phyloP scores from a whole-genome alignment of 352 stramenopile genomes.

The Sclerospora graminicola region DNA sequence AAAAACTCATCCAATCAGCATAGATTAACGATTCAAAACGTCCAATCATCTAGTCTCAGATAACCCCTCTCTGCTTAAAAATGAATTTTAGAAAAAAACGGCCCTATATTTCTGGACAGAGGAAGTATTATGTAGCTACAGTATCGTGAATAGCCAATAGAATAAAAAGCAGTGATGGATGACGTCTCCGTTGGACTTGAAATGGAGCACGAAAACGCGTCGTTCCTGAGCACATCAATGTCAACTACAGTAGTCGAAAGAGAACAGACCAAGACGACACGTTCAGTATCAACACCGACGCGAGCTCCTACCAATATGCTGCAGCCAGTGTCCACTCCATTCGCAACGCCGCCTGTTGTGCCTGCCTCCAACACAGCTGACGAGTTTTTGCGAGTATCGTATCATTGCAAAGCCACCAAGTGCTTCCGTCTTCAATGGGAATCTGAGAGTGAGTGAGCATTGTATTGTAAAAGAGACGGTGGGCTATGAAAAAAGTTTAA shows the following conservation, averaged over 20 bases:
- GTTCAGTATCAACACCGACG: not conserved
- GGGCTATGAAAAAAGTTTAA: not conserved
- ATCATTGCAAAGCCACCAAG: constrained; percentile 47
- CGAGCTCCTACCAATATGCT: not conserved
- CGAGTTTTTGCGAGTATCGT: constrained; percentile 48
- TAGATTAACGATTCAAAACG: too few species aligned
- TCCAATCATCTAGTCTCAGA: too few species aligned
- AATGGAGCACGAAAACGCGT: constrained; percentile 25
- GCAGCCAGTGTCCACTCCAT: not conserved
- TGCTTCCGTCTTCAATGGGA: constrained; percentile 77
- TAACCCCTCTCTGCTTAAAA: too few species aligned
- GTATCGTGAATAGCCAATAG: too few species aligned
- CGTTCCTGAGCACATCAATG: constrained; percentile 13
- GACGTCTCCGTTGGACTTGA: constrained; percentile 28
- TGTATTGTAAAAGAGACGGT: not conserved
- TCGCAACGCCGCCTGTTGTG: constrained; percentile 6
- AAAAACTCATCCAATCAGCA: too few species aligned
- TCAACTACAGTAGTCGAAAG: not conserved
- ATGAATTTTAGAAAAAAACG: too few species aligned
- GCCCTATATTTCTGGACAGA: too few species aligned
- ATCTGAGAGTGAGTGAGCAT: constrained; percentile 41
- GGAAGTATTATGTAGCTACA: too few species aligned
- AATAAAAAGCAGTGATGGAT: too few species aligned
- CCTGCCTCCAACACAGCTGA: constrained; percentile 12
- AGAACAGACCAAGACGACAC: constrained; percentile 1